phyloP scores from a whole-genome alignment of 2,329 filamentous ascomycete species.

The Cladosporium sphaerospermum region DNA sequence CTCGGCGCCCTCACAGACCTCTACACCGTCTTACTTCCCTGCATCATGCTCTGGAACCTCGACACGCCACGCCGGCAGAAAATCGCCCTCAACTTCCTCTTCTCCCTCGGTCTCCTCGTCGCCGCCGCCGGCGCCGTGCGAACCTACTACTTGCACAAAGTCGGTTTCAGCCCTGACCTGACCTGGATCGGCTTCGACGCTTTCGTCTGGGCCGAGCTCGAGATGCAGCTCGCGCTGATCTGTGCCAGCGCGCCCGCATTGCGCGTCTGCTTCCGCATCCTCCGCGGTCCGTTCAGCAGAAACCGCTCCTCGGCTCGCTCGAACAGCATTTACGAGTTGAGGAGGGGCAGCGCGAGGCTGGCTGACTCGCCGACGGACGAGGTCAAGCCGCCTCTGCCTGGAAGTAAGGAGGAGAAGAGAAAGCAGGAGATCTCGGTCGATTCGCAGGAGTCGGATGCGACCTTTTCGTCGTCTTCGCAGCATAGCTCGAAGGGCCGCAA shows the following conservation, averaged over 20 bases:
- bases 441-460: too few species aligned
- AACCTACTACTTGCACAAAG: constrained; percentile 25
- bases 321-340: neutral
- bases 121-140: constrained; percentile 28
- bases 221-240: constrained; percentile 24
- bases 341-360: too few species aligned
- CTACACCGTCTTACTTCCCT: constrained; percentile 19
- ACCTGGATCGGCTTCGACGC: constrained; percentile 26
- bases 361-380: too few species aligned
- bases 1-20: constrained; percentile 19
- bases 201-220: constrained; percentile 22
- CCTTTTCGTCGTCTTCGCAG: too few species aligned
- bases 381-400: too few species aligned
- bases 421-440: too few species aligned
- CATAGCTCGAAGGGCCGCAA: too few species aligned
- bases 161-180: constrained; percentile 14
- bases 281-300: constrained; percentile 16
- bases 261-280: constrained; percentile 16
- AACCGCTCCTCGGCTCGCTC: constrained; percentile 12
- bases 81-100: constrained; percentile 18
- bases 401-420: too few species aligned
- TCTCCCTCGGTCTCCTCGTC: constrained; percentile 25
- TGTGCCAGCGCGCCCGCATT: constrained; percentile 24
- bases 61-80: constrained; percentile 40
- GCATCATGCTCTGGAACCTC: constrained; percentile 40